Evolutionary conservation across 2,329 filamentous ascomycete species (phyloP).

Genomic region (Colletotrichum simmondsii): DNA sequence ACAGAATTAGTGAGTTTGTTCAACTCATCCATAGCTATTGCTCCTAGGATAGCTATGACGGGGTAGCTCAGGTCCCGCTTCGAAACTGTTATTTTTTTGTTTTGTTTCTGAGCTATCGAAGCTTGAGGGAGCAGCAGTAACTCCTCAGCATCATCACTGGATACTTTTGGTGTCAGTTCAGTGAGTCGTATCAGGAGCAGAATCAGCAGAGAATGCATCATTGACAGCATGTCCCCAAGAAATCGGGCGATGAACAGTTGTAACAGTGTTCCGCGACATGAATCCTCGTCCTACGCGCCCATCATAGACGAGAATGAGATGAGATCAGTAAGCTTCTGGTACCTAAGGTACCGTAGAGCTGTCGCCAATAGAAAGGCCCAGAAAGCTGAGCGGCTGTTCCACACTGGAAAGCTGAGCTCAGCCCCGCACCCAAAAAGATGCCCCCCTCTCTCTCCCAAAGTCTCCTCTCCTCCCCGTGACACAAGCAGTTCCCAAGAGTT

Average conservation of each 20-base stretch:
- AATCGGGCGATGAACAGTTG: neutral
- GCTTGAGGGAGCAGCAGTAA: neutral
- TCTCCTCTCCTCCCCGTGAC: neutral
- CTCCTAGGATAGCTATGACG: neutral
- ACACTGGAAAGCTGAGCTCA: slow-evolving; percentile 1
- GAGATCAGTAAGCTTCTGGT: neutral
- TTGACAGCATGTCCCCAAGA: neutral
- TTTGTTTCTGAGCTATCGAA: no score
- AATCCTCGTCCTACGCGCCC: neutral
- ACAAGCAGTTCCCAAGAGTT: no score
- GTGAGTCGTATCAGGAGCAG: neutral
- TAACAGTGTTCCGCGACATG: neutral
- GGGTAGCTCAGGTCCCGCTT: neutral
- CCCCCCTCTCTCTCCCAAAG: neutral
- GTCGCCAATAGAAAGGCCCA: neutral
- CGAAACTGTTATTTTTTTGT: neutral
- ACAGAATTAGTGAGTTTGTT: neutral
- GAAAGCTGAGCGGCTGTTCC: neutral
- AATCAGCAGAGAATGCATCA: neutral
- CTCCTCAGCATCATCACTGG: neutral
- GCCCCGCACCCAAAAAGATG: neutral
- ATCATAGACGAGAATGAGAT: neutral
- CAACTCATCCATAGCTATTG: neutral
- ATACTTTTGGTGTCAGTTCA: neutral
- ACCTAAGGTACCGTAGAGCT: neutral